A percentile compares a stretch with the other conserved stretches of the same genome.
These are phyloP conservation scores for Cercospora citrullina DNA, from an alignment of 2,329 filamentous ascomycete genomes.

Conservation along the genomic window DNA sequence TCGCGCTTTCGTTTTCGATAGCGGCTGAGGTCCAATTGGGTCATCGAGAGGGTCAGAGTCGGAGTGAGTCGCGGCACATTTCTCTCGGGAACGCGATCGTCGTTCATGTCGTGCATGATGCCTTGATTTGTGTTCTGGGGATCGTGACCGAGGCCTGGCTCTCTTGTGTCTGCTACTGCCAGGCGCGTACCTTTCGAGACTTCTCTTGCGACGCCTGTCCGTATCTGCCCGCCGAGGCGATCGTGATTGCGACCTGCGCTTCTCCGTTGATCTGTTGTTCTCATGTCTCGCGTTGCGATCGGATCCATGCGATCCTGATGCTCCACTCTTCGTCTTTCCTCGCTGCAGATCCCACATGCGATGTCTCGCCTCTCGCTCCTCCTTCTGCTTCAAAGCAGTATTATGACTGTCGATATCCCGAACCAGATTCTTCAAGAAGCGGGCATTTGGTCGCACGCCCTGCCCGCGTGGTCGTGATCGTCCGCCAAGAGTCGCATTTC, in stretches of 20 bases:
- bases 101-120: constrained; percentile 1
- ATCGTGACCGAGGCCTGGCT: constrained; percentile 13
- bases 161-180: constrained; percentile 9
- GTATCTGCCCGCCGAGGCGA: neutral
- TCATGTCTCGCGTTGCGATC: constrained; percentile 8
- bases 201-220: neutral
- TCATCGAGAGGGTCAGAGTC: constrained; percentile 72
- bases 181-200: constrained; percentile 6
- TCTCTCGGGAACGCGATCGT: neutral
- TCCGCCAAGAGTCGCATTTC: constrained; percentile 6
- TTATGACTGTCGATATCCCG: constrained; percentile 88
- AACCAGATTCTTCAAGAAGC: constrained; percentile 85
- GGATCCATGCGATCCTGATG: constrained; percentile 15
- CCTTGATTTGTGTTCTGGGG: neutral
- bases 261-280: neutral
- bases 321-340: constrained; percentile 11
- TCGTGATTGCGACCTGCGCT: constrained; percentile 1
- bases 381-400: constrained; percentile 77
- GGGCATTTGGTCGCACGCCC: constrained; percentile 83
- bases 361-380: constrained; percentile 74
- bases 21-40: constrained; percentile 68
- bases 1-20: constrained; percentile 53
- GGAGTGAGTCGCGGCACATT: neutral
- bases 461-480: constrained; percentile 23
- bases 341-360: constrained; percentile 61